phyloP scores from a whole-genome alignment of 1,284 basidiomycete genomes.

The Schizopora paradoxa region DNA sequence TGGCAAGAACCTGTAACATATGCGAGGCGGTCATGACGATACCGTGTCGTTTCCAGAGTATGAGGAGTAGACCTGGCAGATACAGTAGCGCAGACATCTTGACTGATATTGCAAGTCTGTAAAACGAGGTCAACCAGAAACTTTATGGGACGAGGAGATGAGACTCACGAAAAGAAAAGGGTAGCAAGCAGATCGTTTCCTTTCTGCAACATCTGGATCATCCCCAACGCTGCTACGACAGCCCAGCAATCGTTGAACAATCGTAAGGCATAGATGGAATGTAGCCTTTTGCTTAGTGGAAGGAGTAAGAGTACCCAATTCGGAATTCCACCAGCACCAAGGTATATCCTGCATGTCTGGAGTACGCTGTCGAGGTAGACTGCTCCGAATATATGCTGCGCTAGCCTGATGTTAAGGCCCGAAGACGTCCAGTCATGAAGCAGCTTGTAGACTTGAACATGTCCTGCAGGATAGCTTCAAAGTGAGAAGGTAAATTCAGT shows the following conservation, averaged over 20 bases:
- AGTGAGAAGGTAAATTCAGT: slow-evolving; percentile 2
- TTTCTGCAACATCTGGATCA: slow-evolving; percentile 57
- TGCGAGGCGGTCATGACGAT: slow-evolving; percentile 51
- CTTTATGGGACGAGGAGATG: background rate
- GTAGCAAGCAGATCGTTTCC: slow-evolving; percentile 58
- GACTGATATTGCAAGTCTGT: slow-evolving; percentile 79
- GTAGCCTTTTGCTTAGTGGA: slow-evolving; percentile 85
- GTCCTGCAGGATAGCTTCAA: slow-evolving; percentile 88
- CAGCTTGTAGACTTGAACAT: slow-evolving; percentile 80
- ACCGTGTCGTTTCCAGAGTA: slow-evolving; percentile 74
- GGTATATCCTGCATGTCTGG: slow-evolving; percentile 67
- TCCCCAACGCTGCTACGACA: slow-evolving; percentile 54
- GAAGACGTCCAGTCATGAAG: slow-evolving; percentile 62
- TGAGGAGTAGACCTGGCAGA: slow-evolving; percentile 79
- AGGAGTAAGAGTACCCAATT: slow-evolving; percentile 79
- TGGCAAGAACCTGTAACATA: slow-evolving; percentile 44
- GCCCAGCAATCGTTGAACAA: slow-evolving; percentile 96
- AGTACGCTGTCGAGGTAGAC: slow-evolving; percentile 68
- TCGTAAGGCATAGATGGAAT: slow-evolving; percentile 89
- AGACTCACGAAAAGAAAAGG: slow-evolving; percentile 57
- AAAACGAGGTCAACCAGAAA: slow-evolving; percentile 4
- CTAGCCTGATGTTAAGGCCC: slow-evolving; percentile 58
- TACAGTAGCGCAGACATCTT: slow-evolving; percentile 98
- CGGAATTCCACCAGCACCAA: slow-evolving; percentile 56
- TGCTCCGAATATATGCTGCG: slow-evolving; percentile 74